Percentiles rank a stretch among this genome's conserved stretches.
phyloP scores from a whole-genome alignment of 139 green algal species.

The Coccomyxa sp. region DNA sequence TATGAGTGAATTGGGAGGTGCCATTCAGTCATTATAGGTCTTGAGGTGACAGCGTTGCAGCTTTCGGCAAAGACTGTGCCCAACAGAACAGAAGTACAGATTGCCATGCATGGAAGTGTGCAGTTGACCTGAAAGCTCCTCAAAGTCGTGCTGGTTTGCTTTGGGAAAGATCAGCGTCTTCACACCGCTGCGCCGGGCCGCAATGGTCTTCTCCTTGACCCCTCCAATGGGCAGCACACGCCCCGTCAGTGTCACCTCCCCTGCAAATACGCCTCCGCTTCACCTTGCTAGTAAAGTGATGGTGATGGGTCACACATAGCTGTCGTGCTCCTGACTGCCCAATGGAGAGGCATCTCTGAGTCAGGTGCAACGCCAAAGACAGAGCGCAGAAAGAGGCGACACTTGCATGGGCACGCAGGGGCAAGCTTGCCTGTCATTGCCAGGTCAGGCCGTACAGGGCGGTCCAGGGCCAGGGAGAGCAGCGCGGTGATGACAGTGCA shows the following conservation, averaged over 20 bases:
- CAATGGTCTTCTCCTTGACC: slow-evolving; percentile 93
- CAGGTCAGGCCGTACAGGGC: slow-evolving; percentile 62
- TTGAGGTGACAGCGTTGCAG: too few relatives aligned
- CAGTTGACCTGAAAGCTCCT: slow-evolving; percentile 72
- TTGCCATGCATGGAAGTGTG: too few relatives aligned
- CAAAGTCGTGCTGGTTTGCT: slow-evolving; percentile 87
- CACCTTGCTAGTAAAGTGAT: background rate
- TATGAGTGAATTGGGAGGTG: too few relatives aligned
- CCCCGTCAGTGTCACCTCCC: slow-evolving; percentile 93
- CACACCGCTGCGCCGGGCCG: slow-evolving; percentile 68
- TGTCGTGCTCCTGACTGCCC: background rate
- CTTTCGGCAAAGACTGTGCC: too few relatives aligned
- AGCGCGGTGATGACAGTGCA: slow-evolving; percentile 92
- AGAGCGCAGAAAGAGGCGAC: too few relatives aligned
- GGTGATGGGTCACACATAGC: background rate
- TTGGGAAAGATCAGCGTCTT: slow-evolving; percentile 76
- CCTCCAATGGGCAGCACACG: slow-evolving; percentile 89
- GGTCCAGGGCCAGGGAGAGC: slow-evolving; percentile 79
- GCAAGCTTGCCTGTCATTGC: slow-evolving; percentile 84
- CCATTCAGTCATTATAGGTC: too few relatives aligned
- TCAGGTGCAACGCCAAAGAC: too few relatives aligned
- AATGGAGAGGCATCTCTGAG: too few relatives aligned
- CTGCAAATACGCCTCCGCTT: slow-evolving; percentile 15
- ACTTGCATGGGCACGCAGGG: too few relatives aligned
- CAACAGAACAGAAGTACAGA: too few relatives aligned